Conservation (phyloP, 129 eudicot species). For the Gnaphalium uliginosum region DNA sequence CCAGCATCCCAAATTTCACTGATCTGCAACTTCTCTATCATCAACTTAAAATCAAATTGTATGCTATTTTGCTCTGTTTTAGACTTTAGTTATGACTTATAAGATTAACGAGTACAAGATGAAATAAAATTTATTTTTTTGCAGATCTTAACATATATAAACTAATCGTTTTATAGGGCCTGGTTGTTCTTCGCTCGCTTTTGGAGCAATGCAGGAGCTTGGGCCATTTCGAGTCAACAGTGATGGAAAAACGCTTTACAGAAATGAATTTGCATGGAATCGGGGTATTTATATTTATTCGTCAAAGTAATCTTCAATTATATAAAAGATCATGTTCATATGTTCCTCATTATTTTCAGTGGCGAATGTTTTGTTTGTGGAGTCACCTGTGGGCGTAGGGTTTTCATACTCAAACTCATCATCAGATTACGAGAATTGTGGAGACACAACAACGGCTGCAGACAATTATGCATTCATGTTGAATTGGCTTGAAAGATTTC, state of each 20-base stretch:
- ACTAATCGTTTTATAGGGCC: constrained; percentile 49
- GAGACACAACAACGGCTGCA: constrained; percentile 54
- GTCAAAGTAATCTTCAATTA: background rate
- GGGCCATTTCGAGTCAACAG: constrained; percentile 81
- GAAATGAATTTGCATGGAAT: constrained; percentile 66
- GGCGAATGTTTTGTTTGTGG: constrained; percentile 80
- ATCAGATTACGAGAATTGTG: constrained; percentile 39
- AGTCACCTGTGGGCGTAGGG: constrained; percentile 86
- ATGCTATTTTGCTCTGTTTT: background rate
- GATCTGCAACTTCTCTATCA: too few species aligned
- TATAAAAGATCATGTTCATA: background rate
- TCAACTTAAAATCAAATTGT: too few species aligned
- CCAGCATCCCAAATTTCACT: too few species aligned
- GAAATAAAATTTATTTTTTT: too few species aligned
- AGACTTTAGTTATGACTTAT: background rate
- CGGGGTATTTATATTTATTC: constrained; percentile 34
- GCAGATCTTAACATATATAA: background rate
- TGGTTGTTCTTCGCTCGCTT: constrained; percentile 82
- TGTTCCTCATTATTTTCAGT: constrained; percentile 29
- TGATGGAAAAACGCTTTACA: constrained; percentile 77
- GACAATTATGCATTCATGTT: constrained; percentile 63
- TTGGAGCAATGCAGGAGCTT: constrained; percentile 87
- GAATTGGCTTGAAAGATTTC: constrained; percentile 76
- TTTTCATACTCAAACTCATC: constrained; percentile 72
- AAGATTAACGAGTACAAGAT: background rate